phyloP scores from a whole-genome alignment of 2,329 filamentous ascomycete species.

The Metarhizium guizhouense region DNA sequence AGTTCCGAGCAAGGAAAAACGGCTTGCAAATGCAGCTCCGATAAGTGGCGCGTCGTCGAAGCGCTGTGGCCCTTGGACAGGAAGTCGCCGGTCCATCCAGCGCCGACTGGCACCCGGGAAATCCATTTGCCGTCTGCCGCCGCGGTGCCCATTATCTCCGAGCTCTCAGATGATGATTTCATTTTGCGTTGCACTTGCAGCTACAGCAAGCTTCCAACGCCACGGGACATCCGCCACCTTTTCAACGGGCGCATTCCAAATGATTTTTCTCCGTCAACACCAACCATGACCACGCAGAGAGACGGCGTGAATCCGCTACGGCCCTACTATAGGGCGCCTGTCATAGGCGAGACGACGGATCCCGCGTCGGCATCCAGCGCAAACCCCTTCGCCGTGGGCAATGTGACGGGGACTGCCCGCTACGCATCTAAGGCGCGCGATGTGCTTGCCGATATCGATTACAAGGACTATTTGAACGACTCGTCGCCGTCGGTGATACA shows the following conservation, averaged over 20 bases:
- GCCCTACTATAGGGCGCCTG: constrained; percentile 59
- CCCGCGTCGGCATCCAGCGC: constrained; percentile 29
- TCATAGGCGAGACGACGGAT: constrained; percentile 39
- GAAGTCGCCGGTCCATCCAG: not conserved
- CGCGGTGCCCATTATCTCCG: constrained; percentile 16
- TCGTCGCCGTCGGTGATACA: constrained; percentile 66
- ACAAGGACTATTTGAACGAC: constrained; percentile 77
- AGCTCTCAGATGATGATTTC: constrained; percentile 11
- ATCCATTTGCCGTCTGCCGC: constrained; percentile 23
- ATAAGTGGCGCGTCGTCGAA: constrained; percentile 7
- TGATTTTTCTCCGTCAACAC: constrained; percentile 15
- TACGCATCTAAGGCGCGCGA: constrained; percentile 60
- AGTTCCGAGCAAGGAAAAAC: constrained; percentile 1
- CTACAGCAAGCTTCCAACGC: constrained; percentile 1
- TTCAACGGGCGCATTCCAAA: constrained; percentile 10
- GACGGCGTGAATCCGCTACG: constrained; percentile 54
- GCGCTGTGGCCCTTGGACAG: not conserved
- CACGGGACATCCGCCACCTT: not conserved
- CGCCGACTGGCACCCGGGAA: constrained; percentile 15
- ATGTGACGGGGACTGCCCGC: constrained; percentile 28
- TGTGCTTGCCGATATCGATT: constrained; percentile 84
- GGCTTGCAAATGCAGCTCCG: constrained; percentile 10
- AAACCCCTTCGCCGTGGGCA: constrained; percentile 36
- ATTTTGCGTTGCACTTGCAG: not conserved
- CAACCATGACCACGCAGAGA: constrained; percentile 34